These are phyloP conservation scores for Nakazawaea populi DNA, from an alignment of 805 yeast species.

Conservation along the genomic window DNA sequence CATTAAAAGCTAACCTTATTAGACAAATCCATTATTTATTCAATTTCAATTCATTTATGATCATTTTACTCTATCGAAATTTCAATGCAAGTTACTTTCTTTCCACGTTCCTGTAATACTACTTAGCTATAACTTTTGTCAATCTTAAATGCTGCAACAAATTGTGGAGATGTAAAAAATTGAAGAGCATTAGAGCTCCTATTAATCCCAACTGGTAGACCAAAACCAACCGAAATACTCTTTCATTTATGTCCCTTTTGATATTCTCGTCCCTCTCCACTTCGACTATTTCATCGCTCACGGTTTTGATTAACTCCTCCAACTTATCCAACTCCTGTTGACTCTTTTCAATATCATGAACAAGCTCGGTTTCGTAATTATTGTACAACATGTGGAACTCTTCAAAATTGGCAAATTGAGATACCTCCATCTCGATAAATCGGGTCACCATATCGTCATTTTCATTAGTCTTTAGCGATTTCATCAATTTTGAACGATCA, in stretches of 20 bases:
- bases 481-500: slow-evolving; percentile 9
- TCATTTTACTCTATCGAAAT: too few relatives aligned
- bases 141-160: slow-evolving; percentile 1
- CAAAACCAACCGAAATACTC: slow-evolving; percentile 2
- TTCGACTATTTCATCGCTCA: background rate
- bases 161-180: background rate
- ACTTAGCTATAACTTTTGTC: background rate
- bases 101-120: too few relatives aligned
- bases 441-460: background rate
- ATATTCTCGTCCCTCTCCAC: background rate
- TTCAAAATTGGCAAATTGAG: background rate
- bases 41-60: too few relatives aligned
- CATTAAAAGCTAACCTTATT: too few relatives aligned
- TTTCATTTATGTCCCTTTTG: slow-evolving; percentile 8
- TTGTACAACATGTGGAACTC: slow-evolving; percentile 6
- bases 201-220: slow-evolving; percentile 1
- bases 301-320: background rate
- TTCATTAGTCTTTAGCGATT: slow-evolving; percentile 6
- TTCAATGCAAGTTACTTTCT: too few relatives aligned
- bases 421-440: background rate
- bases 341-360: background rate
- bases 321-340: background rate
- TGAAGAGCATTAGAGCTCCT: background rate
- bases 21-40: too few relatives aligned
- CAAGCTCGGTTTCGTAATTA: background rate